Percentiles rank a stretch among this genome's conserved stretches.
Conservation (phyloP, 2,329 filamentous ascomycete genomes). For the Monosporascus sp. region DNA sequence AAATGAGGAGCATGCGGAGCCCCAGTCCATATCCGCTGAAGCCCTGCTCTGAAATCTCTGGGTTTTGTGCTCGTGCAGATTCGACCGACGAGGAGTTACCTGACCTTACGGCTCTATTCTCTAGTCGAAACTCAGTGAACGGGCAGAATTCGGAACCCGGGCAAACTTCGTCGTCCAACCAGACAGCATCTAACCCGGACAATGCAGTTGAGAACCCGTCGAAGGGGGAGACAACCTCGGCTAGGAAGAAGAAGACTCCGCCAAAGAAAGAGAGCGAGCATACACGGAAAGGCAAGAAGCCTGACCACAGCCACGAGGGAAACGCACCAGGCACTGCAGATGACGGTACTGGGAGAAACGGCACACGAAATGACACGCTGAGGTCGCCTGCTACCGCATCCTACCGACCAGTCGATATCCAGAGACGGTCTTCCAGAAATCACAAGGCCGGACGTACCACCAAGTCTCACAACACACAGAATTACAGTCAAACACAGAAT, state of each 20-base stretch:
- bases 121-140: not conserved
- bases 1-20: not conserved
- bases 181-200: no score
- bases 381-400: not conserved
- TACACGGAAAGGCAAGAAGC: not conserved
- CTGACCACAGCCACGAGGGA: no score
- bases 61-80: not conserved
- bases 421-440: not conserved
- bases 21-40: not conserved
- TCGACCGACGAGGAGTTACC: not conserved
- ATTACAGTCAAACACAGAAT: not conserved
- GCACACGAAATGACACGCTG: not conserved
- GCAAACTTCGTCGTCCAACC: not conserved
- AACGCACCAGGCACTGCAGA: no score
- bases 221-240: not conserved
- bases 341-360: not conserved
- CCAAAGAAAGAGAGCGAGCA: not conserved
- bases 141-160: not conserved
- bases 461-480: not conserved
- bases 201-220: not conserved
- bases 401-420: not conserved
- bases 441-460: not conserved
- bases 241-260: not conserved
- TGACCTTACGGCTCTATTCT: not conserved
- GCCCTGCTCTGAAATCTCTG: not conserved